Evolutionary conservation across 75 land plant genomes (phyloP), one percentile per base, ranked within the genome.

Genomic region (Adiantum capillusveneris): DNA sequence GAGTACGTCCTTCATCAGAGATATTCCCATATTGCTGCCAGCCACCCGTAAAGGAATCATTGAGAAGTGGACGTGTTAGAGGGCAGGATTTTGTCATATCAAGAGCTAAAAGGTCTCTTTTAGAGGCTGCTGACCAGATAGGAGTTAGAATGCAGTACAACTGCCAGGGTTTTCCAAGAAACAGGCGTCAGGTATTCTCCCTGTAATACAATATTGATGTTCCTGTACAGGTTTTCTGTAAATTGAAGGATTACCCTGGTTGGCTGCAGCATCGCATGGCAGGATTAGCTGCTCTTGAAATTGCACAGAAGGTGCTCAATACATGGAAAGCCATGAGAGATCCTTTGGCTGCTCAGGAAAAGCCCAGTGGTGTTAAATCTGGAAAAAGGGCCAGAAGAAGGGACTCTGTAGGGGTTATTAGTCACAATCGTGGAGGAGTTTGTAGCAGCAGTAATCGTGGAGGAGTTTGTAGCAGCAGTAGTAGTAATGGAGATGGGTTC

Each of bases 201-300:
- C 25, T 25, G 22, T n/a, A n/a, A n/a, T n/a, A n/a, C n/a, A n/a
- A n/a, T n/a, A n/a, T n/a, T n/a, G n/a, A n/a, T 46, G n/a, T n/a
- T n/a, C n/a, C n/a, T n/a, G n/a, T n/a, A n/a, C n/a, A n/a, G n/a
- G n/a, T n/a, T n/a, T n/a, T n/a, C n/a, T n/a, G n/a, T n/a, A n/a
- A n/a, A n/a, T n/a, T n/a, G n/a, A n/a, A n/a, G n/a, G n/a, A n/a
- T n/a, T n/a, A n/a, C n/a, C n/a, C n/a, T n/a, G n/a, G n/a, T 52
- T 9, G 1, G 6, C 49, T 68, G 31, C 93, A 92, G 97, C 79
- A 92, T 72, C 93, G 97, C 6, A 92, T 92, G 97, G 97, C 97
- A 19, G 97, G 97, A 17, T 70, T 92, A 31, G 97, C 97, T 57
- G 93, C 86, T 41, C 78, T 92, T 51, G 89, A 92, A 65, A 72